A percentile compares a stretch with the other conserved stretches of the same genome.
Evolutionary conservation across 257 asterid species (phyloP).

Genomic region (Nicotiana obtusifolia): DNA sequence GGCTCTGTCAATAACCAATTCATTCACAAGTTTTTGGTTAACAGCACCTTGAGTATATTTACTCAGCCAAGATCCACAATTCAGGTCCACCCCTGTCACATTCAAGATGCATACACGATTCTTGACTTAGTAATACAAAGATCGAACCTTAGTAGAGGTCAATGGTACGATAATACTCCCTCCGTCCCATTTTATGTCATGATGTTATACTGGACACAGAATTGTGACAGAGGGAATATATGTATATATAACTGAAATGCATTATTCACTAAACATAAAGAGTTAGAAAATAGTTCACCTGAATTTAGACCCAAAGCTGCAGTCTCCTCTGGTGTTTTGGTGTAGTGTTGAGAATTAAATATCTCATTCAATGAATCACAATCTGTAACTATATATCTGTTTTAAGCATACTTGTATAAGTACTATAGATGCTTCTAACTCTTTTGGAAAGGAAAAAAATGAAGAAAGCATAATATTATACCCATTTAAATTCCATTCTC

Average conservation of each 20-base stretch:
- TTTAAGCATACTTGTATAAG: background rate
- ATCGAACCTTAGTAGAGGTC: background rate
- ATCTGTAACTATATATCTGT: conserved; percentile 84
- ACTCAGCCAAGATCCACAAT: conserved; percentile 59
- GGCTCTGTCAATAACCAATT: conserved; percentile 48
- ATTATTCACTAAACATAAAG: background rate
- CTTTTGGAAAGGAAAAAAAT: background rate
- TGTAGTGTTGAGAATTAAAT: conserved; percentile 57
- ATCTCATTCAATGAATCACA: conserved; percentile 83
- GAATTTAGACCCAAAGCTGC: conserved; percentile 74
- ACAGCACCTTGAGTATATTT: conserved; percentile 51
- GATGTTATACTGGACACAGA: background rate
- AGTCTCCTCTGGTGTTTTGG: conserved; percentile 83
- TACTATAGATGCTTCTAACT: background rate
- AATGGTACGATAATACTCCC: background rate
- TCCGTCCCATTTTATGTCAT: background rate
- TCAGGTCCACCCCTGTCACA: conserved; percentile 71
- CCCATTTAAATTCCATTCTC: conserved; percentile 92
- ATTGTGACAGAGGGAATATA: background rate
- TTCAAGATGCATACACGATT: background rate
- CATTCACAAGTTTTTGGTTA: conserved; percentile 52
- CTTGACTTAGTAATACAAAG: background rate
- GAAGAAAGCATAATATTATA: conserved; percentile 3
- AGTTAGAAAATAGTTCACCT: conserved; percentile 31
- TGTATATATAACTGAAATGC: background rate